A percentile compares a stretch with the other conserved stretches of the same genome.
These are phyloP conservation scores for Penicillium antarcticum DNA, from an alignment of 495 filamentous ascomycete genomes.

Conservation along the genomic window DNA sequence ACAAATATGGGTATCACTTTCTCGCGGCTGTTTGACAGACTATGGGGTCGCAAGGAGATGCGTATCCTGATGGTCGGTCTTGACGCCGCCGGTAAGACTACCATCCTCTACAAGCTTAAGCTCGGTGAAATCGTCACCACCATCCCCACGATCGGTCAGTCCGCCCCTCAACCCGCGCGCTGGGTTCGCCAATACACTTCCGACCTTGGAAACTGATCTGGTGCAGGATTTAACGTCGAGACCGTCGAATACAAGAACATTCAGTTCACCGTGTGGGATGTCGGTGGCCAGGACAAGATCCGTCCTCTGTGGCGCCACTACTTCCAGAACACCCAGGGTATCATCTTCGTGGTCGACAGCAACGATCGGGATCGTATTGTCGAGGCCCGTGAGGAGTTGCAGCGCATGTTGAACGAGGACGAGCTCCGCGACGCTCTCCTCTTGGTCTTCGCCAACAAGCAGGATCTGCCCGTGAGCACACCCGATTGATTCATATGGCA, in stretches of 20 bases:
- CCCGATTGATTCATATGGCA: background rate
- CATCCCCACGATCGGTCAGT: constrained; percentile 98
- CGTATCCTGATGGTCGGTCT: constrained; percentile 99
- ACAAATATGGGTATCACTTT: constrained; percentile 91
- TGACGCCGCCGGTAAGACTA: constrained; percentile 99
- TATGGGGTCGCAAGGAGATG: constrained; percentile 99
- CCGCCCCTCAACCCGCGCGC: constrained; percentile 11
- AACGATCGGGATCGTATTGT: constrained; percentile 99
- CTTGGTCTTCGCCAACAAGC: constrained; percentile 99
- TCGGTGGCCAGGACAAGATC: constrained; percentile 99
- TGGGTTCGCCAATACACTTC: constrained; percentile 6
- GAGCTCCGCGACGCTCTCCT: constrained; percentile 96
- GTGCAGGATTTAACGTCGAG: constrained; percentile 98
- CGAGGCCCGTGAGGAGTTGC: constrained; percentile 97
- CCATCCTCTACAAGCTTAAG: constrained; percentile 99
- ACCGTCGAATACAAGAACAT: constrained; percentile 99
- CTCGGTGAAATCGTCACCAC: constrained; percentile 99
- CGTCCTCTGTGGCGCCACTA: constrained; percentile 99
- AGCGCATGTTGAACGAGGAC: constrained; percentile 99
- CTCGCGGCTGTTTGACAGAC: constrained; percentile 88
- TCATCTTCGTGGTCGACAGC: constrained; percentile 99
- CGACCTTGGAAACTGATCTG: constrained; percentile 1
- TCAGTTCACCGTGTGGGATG: constrained; percentile 99
- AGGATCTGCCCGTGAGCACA: constrained; percentile 92
- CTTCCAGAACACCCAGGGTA: constrained; percentile 99